These are phyloP conservation scores for Acer negundo DNA, from an alignment of 345 rosid genomes.

Conservation along the genomic window DNA sequence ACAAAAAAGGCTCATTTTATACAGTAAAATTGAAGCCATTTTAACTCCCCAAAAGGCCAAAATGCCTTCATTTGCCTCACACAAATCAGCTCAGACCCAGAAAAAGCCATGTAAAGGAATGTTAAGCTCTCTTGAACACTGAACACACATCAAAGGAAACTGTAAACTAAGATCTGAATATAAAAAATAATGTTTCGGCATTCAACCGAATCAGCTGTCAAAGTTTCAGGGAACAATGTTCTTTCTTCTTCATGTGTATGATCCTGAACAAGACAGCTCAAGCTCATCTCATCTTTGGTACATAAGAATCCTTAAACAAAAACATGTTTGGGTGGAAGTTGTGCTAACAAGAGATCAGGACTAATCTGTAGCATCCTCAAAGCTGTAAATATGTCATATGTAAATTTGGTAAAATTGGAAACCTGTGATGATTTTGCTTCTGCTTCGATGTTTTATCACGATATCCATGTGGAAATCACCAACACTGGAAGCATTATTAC, in stretches of 20 bases:
- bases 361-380: not conserved
- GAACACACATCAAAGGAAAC: not conserved
- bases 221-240: not conserved
- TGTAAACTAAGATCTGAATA: not conserved
- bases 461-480: conserved; percentile 45
- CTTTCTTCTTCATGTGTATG: not conserved
- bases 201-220: not conserved
- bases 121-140: not conserved
- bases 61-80: not conserved
- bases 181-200: not conserved
- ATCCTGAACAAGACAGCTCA: not conserved
- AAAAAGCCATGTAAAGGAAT: not conserved
- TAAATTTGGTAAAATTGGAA: not conserved
- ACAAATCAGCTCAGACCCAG: not conserved
- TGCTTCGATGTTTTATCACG: conserved; percentile 22
- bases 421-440: not conserved
- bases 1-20: not conserved
- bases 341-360: not conserved
- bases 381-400: not conserved
- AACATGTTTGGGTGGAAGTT: not conserved
- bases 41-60: not conserved
- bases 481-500: conserved; percentile 51
- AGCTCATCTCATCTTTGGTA: not conserved
- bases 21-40: not conserved
- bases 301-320: not conserved